Conservation (phyloP, 805 yeast species). For the Nakazawaea siamensis region DNA sequence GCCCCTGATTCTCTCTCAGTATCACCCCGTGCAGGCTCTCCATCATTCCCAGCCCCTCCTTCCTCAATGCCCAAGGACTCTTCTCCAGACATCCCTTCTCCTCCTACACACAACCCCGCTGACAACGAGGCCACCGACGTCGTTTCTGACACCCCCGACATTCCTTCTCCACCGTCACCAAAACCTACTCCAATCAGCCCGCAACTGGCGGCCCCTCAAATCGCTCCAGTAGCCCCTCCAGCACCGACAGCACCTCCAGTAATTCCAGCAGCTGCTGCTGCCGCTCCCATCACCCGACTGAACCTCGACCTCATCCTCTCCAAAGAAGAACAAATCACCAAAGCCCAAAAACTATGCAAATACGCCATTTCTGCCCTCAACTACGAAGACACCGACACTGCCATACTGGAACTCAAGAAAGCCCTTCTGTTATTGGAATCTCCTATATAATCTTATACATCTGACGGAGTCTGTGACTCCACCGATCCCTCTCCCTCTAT, state of each 20-base stretch:
- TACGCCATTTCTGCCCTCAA: constrained; percentile 75
- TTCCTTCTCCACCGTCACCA: neutral
- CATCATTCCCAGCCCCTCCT: constrained; percentile 1
- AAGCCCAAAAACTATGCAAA: constrained; percentile 62
- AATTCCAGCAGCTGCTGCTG: constrained; percentile 1
- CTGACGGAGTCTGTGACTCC: too few relatives aligned
- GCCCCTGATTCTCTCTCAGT: neutral
- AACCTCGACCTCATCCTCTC: constrained; percentile 44
- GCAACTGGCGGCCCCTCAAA: neutral
- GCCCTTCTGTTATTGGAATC: constrained; percentile 44
- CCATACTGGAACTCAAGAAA: constrained; percentile 46
- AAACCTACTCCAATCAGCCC: too few relatives aligned
- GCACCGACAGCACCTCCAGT: constrained; percentile 2
- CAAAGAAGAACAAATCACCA: constrained; percentile 44
- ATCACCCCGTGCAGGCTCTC: too few relatives aligned
- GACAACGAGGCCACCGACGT: neutral
- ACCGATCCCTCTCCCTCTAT: neutral
- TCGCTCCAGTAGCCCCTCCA: constrained; percentile 2
- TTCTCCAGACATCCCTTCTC: neutral
- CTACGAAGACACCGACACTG: constrained; percentile 67
- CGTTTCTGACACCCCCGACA: neutral
- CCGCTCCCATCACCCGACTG: constrained; percentile 19
- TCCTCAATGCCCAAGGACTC: neutral
- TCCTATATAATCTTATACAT: too few relatives aligned
- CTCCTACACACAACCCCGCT: neutral